Evolutionary conservation across 2,329 filamentous ascomycete genomes (phyloP).

Genomic region (Endothia cerciana): DNA sequence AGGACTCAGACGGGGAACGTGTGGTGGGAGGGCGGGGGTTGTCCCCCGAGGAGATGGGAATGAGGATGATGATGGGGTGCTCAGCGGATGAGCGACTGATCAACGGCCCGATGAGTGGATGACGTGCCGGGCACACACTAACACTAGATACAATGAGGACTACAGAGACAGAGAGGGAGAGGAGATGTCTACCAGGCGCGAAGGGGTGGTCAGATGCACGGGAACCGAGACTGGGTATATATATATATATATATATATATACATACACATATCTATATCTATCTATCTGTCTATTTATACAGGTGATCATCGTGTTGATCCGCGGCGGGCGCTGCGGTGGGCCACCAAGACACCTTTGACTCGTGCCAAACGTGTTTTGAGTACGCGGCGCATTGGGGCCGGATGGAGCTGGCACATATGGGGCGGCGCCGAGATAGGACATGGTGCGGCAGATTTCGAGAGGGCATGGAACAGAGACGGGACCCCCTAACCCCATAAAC

Average conservation of each 20-base stretch:
- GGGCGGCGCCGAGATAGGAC: conserved; percentile 9
- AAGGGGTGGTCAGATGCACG: too few species aligned
- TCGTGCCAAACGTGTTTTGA: not conserved
- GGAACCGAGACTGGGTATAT: not conserved
- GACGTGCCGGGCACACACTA: not conserved
- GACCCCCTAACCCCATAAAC: not conserved
- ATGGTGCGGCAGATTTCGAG: conserved; percentile 13
- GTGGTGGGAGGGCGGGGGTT: conserved; percentile 1
- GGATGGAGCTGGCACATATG: not conserved
- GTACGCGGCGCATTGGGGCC: conserved; percentile 1
- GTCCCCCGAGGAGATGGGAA: not conserved
- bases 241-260: not conserved
- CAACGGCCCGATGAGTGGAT: too few species aligned
- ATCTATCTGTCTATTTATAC: not conserved
- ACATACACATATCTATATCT: not conserved
- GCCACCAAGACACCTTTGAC: not conserved
- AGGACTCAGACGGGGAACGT: not conserved
- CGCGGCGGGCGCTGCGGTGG: conserved; percentile 2
- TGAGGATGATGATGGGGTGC: not conserved
- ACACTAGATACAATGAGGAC: conserved; percentile 1
- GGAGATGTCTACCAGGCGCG: not conserved
- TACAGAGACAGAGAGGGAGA: not conserved
- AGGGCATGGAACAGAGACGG: conserved; percentile 8
- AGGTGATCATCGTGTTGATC: too few species aligned
- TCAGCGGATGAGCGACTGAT: not conserved